phyloP scores from a whole-genome alignment of 1,284 basidiomycete species.

The Cystobasidium sp. region DNA sequence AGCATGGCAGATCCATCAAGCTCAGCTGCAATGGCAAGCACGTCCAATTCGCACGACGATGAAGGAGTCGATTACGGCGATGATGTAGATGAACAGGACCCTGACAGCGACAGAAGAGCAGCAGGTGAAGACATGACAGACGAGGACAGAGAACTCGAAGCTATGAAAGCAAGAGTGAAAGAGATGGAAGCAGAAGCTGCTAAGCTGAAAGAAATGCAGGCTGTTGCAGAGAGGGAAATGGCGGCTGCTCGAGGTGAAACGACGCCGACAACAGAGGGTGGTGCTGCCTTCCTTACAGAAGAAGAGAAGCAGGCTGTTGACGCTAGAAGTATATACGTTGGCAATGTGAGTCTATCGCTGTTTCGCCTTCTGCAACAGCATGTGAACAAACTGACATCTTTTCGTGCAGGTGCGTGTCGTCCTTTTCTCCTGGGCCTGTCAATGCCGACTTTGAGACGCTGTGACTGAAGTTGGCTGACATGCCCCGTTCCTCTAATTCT shows the following conservation, averaged over 20 bases:
- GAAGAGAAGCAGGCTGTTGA: slow-evolving; percentile 72
- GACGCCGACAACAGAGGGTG: slow-evolving; percentile 60
- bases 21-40: slow-evolving; percentile 9
- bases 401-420: slow-evolving; percentile 11
- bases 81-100: slow-evolving; percentile 36
- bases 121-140: slow-evolving; percentile 39
- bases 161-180: slow-evolving; percentile 74
- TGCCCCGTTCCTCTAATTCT: not conserved
- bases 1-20: slow-evolving; percentile 20
- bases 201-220: slow-evolving; percentile 84
- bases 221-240: slow-evolving; percentile 40
- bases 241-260: slow-evolving; percentile 41
- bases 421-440: not conserved
- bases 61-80: slow-evolving; percentile 42
- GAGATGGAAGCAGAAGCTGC: slow-evolving; percentile 91
- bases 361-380: not conserved
- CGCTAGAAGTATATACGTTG: slow-evolving; percentile 88
- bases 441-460: not conserved
- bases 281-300: slow-evolving; percentile 51
- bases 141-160: slow-evolving; percentile 58
- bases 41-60: slow-evolving; percentile 27
- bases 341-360: slow-evolving; percentile 73
- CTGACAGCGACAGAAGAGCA: slow-evolving; percentile 17
- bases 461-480: too few species aligned
- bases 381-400: not conserved